phyloP scores from a whole-genome alignment of 2,329 filamentous ascomycete species.

The Chrysosporium keratinophilum region DNA sequence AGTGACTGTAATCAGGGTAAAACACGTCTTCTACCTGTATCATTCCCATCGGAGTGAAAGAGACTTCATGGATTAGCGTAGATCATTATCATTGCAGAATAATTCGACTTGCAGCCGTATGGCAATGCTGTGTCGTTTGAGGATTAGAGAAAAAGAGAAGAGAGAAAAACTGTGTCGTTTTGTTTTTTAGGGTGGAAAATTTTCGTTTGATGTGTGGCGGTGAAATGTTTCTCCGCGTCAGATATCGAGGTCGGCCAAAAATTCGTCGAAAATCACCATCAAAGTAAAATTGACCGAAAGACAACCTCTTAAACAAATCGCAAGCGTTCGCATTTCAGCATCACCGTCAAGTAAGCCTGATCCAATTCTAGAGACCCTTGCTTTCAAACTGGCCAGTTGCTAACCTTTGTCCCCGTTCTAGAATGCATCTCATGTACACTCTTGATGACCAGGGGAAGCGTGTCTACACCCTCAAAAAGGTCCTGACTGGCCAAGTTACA shows the following conservation, averaged over 20 bases:
- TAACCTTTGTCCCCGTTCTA: slow-evolving; percentile 16
- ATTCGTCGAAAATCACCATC: background rate
- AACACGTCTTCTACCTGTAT: background rate
- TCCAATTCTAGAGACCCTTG: background rate
- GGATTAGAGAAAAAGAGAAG: background rate
- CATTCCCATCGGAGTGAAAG: background rate
- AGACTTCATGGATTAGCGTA: background rate
- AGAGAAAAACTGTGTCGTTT: background rate
- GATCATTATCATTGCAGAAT: background rate
- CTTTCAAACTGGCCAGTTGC: background rate
- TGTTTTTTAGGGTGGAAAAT: background rate
- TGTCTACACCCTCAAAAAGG: slow-evolving; percentile 90
- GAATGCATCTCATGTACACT: slow-evolving; percentile 76
- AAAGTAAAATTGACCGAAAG: background rate
- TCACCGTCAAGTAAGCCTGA: slow-evolving; percentile 4
- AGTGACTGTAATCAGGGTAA: background rate
- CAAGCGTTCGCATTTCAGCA: background rate
- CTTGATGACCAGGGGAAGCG: slow-evolving; percentile 73
- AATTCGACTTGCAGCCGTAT: background rate
- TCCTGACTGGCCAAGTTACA: slow-evolving; percentile 69
- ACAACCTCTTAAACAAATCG: background rate
- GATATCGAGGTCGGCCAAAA: background rate
- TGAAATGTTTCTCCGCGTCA: background rate
- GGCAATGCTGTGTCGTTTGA: background rate
- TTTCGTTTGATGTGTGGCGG: background rate